phyloP scores from a whole-genome alignment of 2,329 filamentous ascomycete species.

The Curvularia lunata region DNA sequence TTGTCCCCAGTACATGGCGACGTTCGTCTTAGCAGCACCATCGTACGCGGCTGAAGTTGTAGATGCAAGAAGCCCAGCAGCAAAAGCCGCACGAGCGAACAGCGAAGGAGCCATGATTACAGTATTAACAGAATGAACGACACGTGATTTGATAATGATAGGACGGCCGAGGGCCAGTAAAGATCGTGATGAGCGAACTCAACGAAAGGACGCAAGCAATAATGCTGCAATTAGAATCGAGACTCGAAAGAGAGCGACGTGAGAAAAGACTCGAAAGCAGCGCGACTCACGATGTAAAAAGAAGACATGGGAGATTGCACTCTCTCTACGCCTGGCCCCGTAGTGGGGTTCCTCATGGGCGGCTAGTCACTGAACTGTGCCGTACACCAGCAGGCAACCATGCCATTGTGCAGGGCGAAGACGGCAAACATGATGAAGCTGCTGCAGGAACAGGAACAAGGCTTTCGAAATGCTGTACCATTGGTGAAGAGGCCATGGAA shows the following conservation, averaged over 20 bases:
- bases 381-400: conserved; percentile 35
- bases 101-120: conserved; percentile 48
- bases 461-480: conserved; percentile 6
- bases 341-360: conserved; percentile 35
- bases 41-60: conserved; percentile 52
- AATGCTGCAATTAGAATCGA: conserved; percentile 42
- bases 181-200: conserved; percentile 47
- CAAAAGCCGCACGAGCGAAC: conserved; percentile 41
- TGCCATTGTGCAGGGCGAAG: conserved; percentile 28
- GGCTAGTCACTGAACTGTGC: conserved; percentile 25
- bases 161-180: conserved; percentile 50
- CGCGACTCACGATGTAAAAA: conserved; percentile 29
- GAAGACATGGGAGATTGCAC: conserved; percentile 38
- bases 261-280: conserved; percentile 28
- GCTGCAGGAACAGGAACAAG: conserved; percentile 33
- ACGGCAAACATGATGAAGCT: conserved; percentile 28
- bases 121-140: conserved; percentile 29
- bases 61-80: conserved; percentile 46
- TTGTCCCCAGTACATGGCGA: conserved; percentile 64
- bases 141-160: conserved; percentile 42
- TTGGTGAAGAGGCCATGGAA: conserved; percentile 23
- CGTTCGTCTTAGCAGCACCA: conserved; percentile 53
- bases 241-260: conserved; percentile 42
- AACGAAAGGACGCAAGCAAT: conserved; percentile 65
- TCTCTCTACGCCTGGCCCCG: conserved; percentile 29